Evolutionary conservation across 2,329 filamentous ascomycete genomes (phyloP), one percentile per base, ranked within the genome.

Genomic region (Lizonia empirigonia): DNA sequence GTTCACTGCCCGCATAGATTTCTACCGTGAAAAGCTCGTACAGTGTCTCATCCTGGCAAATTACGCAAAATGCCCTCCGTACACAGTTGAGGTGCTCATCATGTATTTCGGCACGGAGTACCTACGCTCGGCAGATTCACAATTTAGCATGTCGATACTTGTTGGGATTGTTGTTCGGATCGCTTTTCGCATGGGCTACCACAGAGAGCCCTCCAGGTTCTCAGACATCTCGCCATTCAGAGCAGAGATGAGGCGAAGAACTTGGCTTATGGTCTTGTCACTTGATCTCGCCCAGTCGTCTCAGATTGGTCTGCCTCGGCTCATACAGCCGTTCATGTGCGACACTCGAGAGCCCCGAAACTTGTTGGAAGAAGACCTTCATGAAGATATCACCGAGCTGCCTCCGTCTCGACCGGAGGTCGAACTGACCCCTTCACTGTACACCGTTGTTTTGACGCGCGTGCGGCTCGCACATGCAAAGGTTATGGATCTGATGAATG

Each of bases 161-260:
- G 56, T 63, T 7, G 67, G 65, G 5, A 64, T 71, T 47, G 52
- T 72, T 19, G 58, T 70, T 20, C 65, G 69, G n/a, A 59, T 69
- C 2, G 63, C 65, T 7, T 67, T 72, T 29, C 69, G 71, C 2
- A 74, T 76, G 72, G 76, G 76, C 2, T 75, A 76, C 47, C 76
- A 77, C 42, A 69, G 75, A n/a, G 75, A 78, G 20, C 68, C 72
- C 2, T 63, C 65, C 2, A 64, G 69, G 12, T 71, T 74, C 44
- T 38, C 64, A 3, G 66, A 71, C 9, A 69, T 77, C 8, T 78
- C 78, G 0, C 77, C 80, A 0, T 87, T 82, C 53, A 77, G 84
- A 54, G 78, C 78, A 2, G 82, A 87, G 66, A 80, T 86, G 75
- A 78, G 85, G 20, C 78, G 85, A 4, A 78, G 85, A 7, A 64